These are phyloP conservation scores for Logfia minima DNA, from an alignment of 129 eudicot genomes.

Conservation along the genomic window DNA sequence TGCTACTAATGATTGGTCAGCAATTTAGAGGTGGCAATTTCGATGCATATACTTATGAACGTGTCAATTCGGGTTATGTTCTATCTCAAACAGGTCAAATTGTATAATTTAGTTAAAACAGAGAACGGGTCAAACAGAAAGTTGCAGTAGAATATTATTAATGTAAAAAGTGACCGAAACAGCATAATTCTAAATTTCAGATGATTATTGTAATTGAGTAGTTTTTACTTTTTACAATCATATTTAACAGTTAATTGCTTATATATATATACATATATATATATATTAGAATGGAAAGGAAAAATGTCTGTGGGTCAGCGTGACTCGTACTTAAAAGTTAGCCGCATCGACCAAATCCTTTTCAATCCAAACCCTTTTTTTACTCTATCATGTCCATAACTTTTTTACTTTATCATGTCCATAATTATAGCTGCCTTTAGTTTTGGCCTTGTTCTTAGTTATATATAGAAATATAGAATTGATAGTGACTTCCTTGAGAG, in stretches of 20 bases:
- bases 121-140: background rate
- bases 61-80: background rate
- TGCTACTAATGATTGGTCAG: background rate
- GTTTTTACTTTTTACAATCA: too few relatives aligned
- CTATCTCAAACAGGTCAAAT: background rate
- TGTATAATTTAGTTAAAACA: background rate
- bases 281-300: background rate
- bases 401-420: constrained; percentile 15
- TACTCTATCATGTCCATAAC: too few relatives aligned
- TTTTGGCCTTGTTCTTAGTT: constrained; percentile 20
- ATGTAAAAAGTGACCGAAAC: background rate
- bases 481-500: constrained; percentile 31
- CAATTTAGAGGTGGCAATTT: background rate
- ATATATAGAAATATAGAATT: constrained; percentile 8
- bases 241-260: background rate
- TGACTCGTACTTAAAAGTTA: background rate
- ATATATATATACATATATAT: too few relatives aligned
- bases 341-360: background rate
- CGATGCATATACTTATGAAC: background rate
- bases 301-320: background rate
- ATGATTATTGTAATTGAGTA: too few relatives aligned
- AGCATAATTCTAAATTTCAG: background rate
- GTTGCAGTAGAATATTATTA: too few relatives aligned
- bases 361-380: background rate
- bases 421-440: constrained; percentile 10